Conservation (phyloP, 345 rosid species). For the Psidium guajava region DNA sequence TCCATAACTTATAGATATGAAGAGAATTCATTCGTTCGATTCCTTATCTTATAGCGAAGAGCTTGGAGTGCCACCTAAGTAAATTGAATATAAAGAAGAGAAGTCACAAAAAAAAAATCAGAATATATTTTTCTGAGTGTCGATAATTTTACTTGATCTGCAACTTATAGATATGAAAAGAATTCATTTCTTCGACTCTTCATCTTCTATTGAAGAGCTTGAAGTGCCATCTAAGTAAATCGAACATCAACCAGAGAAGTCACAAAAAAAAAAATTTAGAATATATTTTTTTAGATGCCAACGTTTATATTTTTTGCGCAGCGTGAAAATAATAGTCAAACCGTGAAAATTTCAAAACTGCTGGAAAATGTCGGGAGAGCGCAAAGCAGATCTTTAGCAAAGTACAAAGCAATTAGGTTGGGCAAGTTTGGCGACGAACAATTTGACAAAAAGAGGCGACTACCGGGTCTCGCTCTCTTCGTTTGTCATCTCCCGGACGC, state of each 20-base stretch:
- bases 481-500: background rate
- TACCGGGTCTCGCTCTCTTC: background rate
- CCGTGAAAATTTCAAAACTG: background rate
- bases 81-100: background rate
- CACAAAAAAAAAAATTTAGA: background rate
- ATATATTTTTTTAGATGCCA: background rate
- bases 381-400: background rate
- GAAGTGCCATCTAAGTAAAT: background rate
- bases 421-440: background rate
- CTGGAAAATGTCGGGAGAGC: background rate
- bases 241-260: background rate
- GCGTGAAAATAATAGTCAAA: background rate
- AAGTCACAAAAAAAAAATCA: background rate
- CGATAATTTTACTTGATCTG: too few species aligned
- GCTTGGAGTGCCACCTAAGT: too few species aligned
- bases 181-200: too few species aligned
- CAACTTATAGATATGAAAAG: too few species aligned
- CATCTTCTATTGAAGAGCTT: too few species aligned
- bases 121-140: background rate
- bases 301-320: background rate
- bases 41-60: too few species aligned
- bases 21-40: too few species aligned
- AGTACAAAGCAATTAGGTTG: background rate
- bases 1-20: too few species aligned
- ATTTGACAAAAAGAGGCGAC: background rate